Conservation (phyloP, 176 grass and related monocot species). For the Carex parvula region DNA sequence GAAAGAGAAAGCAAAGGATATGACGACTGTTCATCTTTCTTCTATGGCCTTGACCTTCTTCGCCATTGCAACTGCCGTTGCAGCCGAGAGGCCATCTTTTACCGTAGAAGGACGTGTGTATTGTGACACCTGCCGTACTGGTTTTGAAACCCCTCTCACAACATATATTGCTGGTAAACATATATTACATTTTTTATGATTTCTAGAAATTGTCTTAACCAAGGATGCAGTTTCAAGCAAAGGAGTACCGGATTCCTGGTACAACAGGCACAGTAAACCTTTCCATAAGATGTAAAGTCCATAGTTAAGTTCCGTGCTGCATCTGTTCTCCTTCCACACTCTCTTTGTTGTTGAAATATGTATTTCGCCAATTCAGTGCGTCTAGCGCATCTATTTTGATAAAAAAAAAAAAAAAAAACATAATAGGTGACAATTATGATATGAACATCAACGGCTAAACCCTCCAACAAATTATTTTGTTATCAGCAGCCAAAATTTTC, state of each 20-base stretch:
- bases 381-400: not conserved
- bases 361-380: not conserved
- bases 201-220: not conserved
- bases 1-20: slow-evolving; percentile 32
- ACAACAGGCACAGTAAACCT: not conserved
- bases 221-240: not conserved
- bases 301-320: not conserved
- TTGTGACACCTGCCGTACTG: slow-evolving; percentile 82
- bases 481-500: not conserved
- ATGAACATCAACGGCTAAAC: not conserved
- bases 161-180: slow-evolving; percentile 58
- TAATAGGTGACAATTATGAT: not conserved
- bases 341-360: not conserved
- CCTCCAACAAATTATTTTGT: not conserved
- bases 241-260: not conserved
- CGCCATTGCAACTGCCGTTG: slow-evolving; percentile 19
- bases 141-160: slow-evolving; percentile 67
- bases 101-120: slow-evolving; percentile 64
- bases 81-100: slow-evolving; percentile 30
- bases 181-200: not conserved
- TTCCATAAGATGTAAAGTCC: not conserved
- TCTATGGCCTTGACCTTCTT: slow-evolving; percentile 24
- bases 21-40: slow-evolving; percentile 47
- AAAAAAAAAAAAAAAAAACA: not conserved
- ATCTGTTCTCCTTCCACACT: not conserved